Conservation (phyloP, 768 basidiomycete species). For the Dendrothele bispora region DNA sequence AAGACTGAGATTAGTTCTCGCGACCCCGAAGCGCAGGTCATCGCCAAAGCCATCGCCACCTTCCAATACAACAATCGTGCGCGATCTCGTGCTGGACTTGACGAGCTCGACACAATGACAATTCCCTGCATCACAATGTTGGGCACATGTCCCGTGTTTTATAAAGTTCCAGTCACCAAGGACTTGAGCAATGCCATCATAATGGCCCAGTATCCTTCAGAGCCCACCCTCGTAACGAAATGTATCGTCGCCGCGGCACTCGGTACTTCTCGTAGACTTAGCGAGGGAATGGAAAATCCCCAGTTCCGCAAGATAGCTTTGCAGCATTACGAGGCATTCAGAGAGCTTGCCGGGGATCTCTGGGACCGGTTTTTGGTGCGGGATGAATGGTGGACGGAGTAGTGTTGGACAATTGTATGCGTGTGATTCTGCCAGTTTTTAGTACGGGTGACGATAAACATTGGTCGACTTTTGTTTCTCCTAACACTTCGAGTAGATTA, state of each 20-base stretch:
- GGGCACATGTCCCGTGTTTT: slow-evolving; percentile 24
- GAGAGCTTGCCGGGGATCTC: too few species aligned
- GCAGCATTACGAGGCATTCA: slow-evolving; percentile 8
- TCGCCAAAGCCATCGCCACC: slow-evolving; percentile 30
- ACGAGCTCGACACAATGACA: slow-evolving; percentile 12
- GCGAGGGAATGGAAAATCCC: slow-evolving; percentile 12
- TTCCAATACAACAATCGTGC: slow-evolving; percentile 25
- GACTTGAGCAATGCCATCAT: slow-evolving; percentile 13
- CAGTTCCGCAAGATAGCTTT: slow-evolving; percentile 8
- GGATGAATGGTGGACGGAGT: too few species aligned
- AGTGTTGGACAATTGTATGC: too few species aligned
- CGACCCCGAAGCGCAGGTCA: slow-evolving; percentile 26
- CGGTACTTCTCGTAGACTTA: background rate
- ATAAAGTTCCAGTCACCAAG: slow-evolving; percentile 21
- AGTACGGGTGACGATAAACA: too few species aligned
- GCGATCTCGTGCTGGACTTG: slow-evolving; percentile 10
- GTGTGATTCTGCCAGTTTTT: too few species aligned
- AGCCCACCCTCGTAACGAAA: slow-evolving; percentile 11
- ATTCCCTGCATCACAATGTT: slow-evolving; percentile 22
- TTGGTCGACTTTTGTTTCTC: too few species aligned
- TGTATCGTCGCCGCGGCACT: slow-evolving; percentile 2
- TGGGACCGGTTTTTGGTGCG: too few species aligned
- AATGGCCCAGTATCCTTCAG: slow-evolving; percentile 9
- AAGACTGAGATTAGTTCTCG: slow-evolving; percentile 7
- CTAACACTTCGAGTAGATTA: too few species aligned